These are phyloP conservation scores for Jimgerdemannia flammicorona DNA, from an alignment of 192 early-diverging fungal species.

Conservation along the genomic window DNA sequence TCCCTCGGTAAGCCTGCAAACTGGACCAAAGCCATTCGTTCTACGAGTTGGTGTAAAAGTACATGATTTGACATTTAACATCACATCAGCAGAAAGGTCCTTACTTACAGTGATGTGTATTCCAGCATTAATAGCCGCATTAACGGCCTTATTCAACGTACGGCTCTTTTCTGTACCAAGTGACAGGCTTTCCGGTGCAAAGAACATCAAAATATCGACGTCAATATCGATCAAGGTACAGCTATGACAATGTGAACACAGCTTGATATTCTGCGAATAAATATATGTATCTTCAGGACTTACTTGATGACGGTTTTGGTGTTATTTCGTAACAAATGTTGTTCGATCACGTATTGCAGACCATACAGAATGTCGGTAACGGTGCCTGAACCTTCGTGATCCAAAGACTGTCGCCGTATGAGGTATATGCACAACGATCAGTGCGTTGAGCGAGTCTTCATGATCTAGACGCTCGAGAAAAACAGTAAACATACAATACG, in stretches of 20 bases:
- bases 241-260: too few relatives aligned
- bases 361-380: slow-evolving; percentile 36
- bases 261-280: slow-evolving; percentile 4
- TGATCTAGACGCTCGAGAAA: background rate
- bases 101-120: slow-evolving; percentile 29
- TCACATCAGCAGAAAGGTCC: background rate
- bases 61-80: too few relatives aligned
- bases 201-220: background rate
- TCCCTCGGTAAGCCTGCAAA: background rate
- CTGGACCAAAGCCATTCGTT: too few relatives aligned
- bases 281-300: background rate
- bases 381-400: slow-evolving; percentile 31
- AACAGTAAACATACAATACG: background rate
- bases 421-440: too few relatives aligned
- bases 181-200: slow-evolving; percentile 28
- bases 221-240: too few relatives aligned
- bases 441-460: too few relatives aligned
- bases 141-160: slow-evolving; percentile 39
- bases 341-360: slow-evolving; percentile 31
- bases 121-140: slow-evolving; percentile 30
- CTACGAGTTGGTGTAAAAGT: too few relatives aligned
- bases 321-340: background rate
- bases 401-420: slow-evolving; percentile 16
- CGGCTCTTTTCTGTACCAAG: slow-evolving; percentile 33
- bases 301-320: slow-evolving; percentile 12